Evolutionary conservation across 345 rosid genomes (phyloP), one percentile per base, ranked within the genome.

Genomic region (Corchorus olitorius): DNA sequence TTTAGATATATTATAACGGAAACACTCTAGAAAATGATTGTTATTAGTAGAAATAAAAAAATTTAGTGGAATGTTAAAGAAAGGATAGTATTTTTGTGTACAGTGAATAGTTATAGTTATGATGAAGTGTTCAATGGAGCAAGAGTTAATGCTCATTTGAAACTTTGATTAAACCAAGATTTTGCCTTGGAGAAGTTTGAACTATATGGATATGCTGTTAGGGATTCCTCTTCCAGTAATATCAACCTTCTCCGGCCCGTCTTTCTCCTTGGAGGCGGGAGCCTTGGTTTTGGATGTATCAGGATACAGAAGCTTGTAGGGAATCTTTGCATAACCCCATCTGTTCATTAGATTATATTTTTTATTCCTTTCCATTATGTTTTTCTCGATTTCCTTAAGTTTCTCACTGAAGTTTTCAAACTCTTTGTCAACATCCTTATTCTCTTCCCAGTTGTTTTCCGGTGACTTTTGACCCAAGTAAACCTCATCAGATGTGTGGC

Each of bases 391-490:
- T 39, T 84, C 65, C 63, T 37, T 52, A 10, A 91, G 89, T 20
- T 70, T 80, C 37, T 69, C 39, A 4, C 55, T 74, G 81, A 90
- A 90, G n/a, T 83, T 67, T 27, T 75, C 72, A 56, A 84, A 83
- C 68, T 16, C 80, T 20, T 81, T 60, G 55, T 62, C 75, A 73
- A 84, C 82, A 50, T 82, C 81, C 65, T 78, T 37, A 39, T 81
- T 79, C 65, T 80, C 84, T 12, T 73, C 83, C 89, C 91, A 86
- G 45, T 83, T 70, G 6, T 61, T 33, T 52, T 66, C 11, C 6
- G 73, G 45, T 39, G 81, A 66, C 70, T 84, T 85, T 77, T 87
- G 86, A 14, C 92, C 92, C 86, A 90, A 60, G 82, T 86, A 83
- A 37, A 62, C 85, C 72, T 85, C 92, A 53, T 87, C 88, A 20